Base-by-base conservation (phyloP, 192 early-diverging fungal species). In the Umbelopsis sp. region DNA sequence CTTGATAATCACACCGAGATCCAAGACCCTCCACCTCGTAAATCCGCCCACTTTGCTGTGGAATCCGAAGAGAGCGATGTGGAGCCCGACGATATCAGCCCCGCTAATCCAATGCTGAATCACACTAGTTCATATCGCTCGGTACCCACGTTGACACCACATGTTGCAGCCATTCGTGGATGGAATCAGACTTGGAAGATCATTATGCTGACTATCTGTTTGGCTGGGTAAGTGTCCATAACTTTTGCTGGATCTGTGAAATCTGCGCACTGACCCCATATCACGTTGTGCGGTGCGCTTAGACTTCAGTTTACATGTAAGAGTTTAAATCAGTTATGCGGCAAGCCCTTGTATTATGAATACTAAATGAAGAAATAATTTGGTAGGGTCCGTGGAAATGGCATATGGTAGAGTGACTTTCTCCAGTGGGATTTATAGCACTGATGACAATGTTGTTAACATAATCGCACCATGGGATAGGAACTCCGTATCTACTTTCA, bases 401-500 rank as follows among this genome's bases (percentile, higher is more conserved):
- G 91, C 88, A 1, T 92, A 89, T 75, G 86, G 86, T 76, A 79
- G 65, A 45, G 29, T n/a, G n/a, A 67, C 25, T 26, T 31, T n/a
- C 12, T 66, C 12, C 9, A 9, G 16, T 21, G 22, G 14, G 9
- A 8, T 6, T 32, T 16, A 12, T 44, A 21, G 17, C 22, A 62
- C 17, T 0, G 7, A 11, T 5, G 38, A 41, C 29, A 16, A 17
- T 2, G 11, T 34, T 11, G 9, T 32, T 4, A 3, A 11, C 17
- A 34, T 34, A n/a, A n/a, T n/a, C n/a, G 3, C 56, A 12, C 7
- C 34, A 20, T 59, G 6, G 10, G 10, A 10, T 21, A 71, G 95
- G 95, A 9, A 94, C 97, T 21, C 94, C 93, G 20, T 95, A 95
- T 72, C 79, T 99, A 54, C 84, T 93, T 34, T 88, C 90, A 1